These are phyloP conservation scores for Aspergillus nanangensis DNA, from an alignment of 495 filamentous ascomycete genomes.

Conservation along the genomic window DNA sequence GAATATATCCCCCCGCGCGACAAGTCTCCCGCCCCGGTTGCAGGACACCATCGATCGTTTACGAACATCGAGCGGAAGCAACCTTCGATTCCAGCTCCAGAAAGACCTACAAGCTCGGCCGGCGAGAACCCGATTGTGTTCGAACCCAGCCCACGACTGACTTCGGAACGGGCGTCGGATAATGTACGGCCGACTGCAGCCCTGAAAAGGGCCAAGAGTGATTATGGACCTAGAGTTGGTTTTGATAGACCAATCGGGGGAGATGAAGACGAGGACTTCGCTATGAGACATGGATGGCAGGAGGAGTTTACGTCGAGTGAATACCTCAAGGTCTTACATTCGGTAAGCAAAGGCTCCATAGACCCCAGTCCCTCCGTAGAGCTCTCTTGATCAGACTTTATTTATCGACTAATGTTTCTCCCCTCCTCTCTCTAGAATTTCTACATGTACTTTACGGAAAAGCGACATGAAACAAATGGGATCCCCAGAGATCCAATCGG, in stretches of 20 bases:
- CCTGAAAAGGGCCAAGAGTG: conserved; percentile 67
- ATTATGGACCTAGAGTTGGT: conserved; percentile 52
- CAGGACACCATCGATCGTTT: conserved; percentile 36
- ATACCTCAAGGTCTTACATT: conserved; percentile 53
- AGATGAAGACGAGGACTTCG: conserved; percentile 47
- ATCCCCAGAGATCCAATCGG: conserved; percentile 67
- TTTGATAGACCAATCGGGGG: conserved; percentile 24
- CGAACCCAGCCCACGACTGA: conserved; percentile 21
- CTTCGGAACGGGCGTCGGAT: conserved; percentile 28
- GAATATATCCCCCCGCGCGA: conserved; percentile 42
- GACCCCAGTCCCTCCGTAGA: not conserved
- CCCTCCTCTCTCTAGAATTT: conserved; percentile 60
- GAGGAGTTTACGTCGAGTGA: conserved; percentile 56
- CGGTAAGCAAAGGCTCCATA: conserved; percentile 34
- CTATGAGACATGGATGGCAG: conserved; percentile 60
- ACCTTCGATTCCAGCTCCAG: conserved; percentile 16
- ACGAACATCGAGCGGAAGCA: conserved; percentile 32
- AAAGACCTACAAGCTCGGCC: conserved; percentile 30
- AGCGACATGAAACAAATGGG: conserved; percentile 94
- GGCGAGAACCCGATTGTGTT: conserved; percentile 23
- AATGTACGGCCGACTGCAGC: conserved; percentile 46
- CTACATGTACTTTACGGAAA: conserved; percentile 99
- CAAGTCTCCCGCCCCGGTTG: conserved; percentile 32
- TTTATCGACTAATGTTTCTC: no score
- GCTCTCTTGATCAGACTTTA: conserved; percentile 1